Percentiles rank a stretch among this genome's conserved stretches.
Evolutionary conservation across 1,139 yeast genomes (phyloP).

Genomic region (Pichia sp.): DNA sequence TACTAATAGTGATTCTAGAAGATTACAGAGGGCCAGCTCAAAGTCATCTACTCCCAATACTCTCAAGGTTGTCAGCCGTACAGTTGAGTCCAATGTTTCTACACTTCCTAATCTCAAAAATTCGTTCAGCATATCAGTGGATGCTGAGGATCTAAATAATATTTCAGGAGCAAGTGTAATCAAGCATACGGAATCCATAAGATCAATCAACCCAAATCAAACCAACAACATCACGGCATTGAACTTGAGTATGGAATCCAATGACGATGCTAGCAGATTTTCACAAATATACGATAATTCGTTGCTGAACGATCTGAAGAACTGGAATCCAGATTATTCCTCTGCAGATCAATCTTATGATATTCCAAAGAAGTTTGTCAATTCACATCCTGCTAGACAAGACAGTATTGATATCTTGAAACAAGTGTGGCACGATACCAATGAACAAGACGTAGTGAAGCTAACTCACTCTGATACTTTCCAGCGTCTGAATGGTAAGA

Average conservation of each 20-base stretch:
- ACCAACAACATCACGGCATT: neutral
- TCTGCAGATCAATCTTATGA: neutral
- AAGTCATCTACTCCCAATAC: neutral
- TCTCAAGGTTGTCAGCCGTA: neutral
- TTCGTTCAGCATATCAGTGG: neutral
- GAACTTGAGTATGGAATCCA: constrained; percentile 1
- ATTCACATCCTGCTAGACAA: constrained; percentile 2
- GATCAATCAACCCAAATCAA: neutral
- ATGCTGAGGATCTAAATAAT: neutral
- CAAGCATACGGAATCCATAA: neutral
- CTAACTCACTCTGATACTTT: constrained; percentile 17
- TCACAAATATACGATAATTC: constrained; percentile 19
- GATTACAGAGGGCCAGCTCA: neutral
- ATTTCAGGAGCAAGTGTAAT: constrained; percentile 1
- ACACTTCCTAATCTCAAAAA: neutral
- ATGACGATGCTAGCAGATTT: neutral
- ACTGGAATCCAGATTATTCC: constrained; percentile 24
- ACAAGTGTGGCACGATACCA: constrained; percentile 32
- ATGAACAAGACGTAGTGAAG: constrained; percentile 16
- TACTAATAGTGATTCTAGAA: neutral
- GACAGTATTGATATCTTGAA: constrained; percentile 21
- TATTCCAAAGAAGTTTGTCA: neutral
- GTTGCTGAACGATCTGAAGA: constrained; percentile 23
- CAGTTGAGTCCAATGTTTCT: neutral
- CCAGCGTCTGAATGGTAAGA: constrained; percentile 22